Base-by-base conservation (phyloP, 805 yeast genomes). In the Wickerhamomyces canadensis region DNA sequence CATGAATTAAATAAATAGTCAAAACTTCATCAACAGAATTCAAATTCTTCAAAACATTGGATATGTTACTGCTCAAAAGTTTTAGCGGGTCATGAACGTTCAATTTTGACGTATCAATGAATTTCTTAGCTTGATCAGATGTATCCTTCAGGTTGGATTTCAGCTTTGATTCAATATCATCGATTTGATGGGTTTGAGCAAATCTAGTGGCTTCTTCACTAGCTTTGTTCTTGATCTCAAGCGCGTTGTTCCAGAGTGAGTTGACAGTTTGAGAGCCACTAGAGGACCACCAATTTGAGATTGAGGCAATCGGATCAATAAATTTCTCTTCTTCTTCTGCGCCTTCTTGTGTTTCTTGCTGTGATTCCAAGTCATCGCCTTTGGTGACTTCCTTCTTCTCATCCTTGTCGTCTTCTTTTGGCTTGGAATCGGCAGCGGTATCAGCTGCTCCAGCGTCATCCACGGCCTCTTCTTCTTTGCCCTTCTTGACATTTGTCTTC, bases 241-340 rank as follows among this genome's bases (percentile, higher is more conserved):
- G 61, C 17, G 87, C 80, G 11, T 80, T 68, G 10, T 78, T 84
- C 87, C 88, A 82, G 12, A 84, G 47, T 6, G 78, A 77, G 5
- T 74, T 68, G 2, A 81, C 86, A 19, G 76, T 76, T 3, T 72
- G 65, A 2, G 87, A 76, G 0, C 89, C 89, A 31, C 78, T 78
- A 2, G 68, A 67, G 3, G 76, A 72, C 87, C 88, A 82, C 93
- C 94, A 84, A 27, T 69, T 75, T 4, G 87, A 68, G 34, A 83
- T 61, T 2, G 85, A 71, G 0, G 79, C 67, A 26, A 82, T 70
- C 13, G 89, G 87, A 50, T 80, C 87, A 42, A 68, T 58, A 7
- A 60, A 49, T 19, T 59, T 60, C 19, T 48, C 50, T 2, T 34
- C 37, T 3, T 30, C 40, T 19, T 30, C 33, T 29, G 36, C 42